phyloP scores from a whole-genome alignment of 768 basidiomycete species.

The Lentinus tigrinus region DNA sequence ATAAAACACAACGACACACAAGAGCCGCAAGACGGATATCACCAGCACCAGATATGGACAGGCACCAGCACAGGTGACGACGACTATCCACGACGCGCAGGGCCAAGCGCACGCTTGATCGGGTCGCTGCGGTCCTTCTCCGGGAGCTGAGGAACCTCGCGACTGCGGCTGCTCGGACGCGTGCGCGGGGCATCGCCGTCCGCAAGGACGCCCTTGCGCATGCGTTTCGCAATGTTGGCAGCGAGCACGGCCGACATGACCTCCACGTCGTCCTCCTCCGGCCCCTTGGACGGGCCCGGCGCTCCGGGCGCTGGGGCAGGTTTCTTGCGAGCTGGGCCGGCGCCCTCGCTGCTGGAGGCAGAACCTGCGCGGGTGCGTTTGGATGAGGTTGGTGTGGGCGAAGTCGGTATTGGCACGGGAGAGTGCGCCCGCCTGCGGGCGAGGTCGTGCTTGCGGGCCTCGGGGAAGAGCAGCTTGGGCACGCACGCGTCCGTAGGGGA shows the following conservation, averaged over 20 bases:
- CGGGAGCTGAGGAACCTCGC: conserved; percentile 9
- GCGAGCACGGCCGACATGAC: conserved; percentile 16
- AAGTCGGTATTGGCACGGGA: background rate
- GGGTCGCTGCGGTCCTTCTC: conserved; percentile 25
- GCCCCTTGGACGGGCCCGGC: background rate
- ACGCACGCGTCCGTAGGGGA: conserved; percentile 54
- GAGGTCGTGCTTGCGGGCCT: conserved; percentile 27
- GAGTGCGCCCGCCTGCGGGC: conserved; percentile 13
- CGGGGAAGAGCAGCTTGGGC: conserved; percentile 58
- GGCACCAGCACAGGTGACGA: background rate
- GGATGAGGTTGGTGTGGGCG: conserved; percentile 1
- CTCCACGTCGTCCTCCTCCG: conserved; percentile 20
- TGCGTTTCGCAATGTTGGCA: conserved; percentile 13
- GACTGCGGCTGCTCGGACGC: conserved; percentile 14
- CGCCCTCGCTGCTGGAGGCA: conserved; percentile 9
- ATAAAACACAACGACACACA: no score
- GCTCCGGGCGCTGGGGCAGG: conserved; percentile 1
- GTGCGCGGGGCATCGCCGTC: conserved; percentile 17
- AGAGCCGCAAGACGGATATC: no score
- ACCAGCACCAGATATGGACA: no score
- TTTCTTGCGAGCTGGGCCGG: background rate
- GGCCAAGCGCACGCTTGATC: conserved; percentile 22
- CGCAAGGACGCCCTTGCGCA: conserved; percentile 8
- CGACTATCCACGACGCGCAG: background rate
- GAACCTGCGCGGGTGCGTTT: conserved; percentile 3